These are phyloP conservation scores for Lyophyllum semitale DNA, from an alignment of 768 basidiomycete genomes.

Conservation along the genomic window DNA sequence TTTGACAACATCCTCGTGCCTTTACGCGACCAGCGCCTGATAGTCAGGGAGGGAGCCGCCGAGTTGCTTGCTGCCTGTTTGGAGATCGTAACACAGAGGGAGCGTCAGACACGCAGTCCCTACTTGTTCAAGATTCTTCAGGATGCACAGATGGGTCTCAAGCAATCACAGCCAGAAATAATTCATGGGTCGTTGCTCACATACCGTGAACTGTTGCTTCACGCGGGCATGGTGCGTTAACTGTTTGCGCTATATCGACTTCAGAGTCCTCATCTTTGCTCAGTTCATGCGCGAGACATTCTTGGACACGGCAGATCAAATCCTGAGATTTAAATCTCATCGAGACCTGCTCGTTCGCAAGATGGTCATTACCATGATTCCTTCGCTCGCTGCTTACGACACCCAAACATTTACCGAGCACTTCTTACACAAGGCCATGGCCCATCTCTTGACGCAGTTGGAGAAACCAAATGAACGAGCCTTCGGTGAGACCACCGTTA, in stretches of 20 bases:
- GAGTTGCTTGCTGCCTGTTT: slow-evolving; percentile 92
- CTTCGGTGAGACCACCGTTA: slow-evolving; percentile 59
- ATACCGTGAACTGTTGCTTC: slow-evolving; percentile 86
- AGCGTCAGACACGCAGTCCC: slow-evolving; percentile 63
- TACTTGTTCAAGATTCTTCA: slow-evolving; percentile 83
- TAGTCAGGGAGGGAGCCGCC: slow-evolving; percentile 91
- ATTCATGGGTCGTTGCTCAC: slow-evolving; percentile 93
- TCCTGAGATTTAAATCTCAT: slow-evolving; percentile 85
- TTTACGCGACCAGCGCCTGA: slow-evolving; percentile 83
- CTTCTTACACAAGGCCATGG: slow-evolving; percentile 94
- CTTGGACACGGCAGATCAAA: slow-evolving; percentile 84
- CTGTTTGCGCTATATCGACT: not conserved
- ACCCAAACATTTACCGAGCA: slow-evolving; percentile 89
- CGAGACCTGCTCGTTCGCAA: slow-evolving; percentile 87
- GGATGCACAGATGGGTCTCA: slow-evolving; percentile 84
- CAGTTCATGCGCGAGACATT: slow-evolving; percentile 91
- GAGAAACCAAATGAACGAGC: slow-evolving; percentile 88
- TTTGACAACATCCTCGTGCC: slow-evolving; percentile 94
- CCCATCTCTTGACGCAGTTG: slow-evolving; percentile 82
- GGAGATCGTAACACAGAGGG: slow-evolving; percentile 79
- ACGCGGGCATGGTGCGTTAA: slow-evolving; percentile 86
- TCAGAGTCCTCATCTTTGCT: not conserved
- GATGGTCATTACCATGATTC: slow-evolving; percentile 95
- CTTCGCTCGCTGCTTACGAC: slow-evolving; percentile 92
- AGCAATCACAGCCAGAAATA: slow-evolving; percentile 78